Evolutionary conservation across 2,329 filamentous ascomycete genomes (phyloP), one percentile per base, ranked within the genome.

Genomic region (Pseudogymnoascus sp.): DNA sequence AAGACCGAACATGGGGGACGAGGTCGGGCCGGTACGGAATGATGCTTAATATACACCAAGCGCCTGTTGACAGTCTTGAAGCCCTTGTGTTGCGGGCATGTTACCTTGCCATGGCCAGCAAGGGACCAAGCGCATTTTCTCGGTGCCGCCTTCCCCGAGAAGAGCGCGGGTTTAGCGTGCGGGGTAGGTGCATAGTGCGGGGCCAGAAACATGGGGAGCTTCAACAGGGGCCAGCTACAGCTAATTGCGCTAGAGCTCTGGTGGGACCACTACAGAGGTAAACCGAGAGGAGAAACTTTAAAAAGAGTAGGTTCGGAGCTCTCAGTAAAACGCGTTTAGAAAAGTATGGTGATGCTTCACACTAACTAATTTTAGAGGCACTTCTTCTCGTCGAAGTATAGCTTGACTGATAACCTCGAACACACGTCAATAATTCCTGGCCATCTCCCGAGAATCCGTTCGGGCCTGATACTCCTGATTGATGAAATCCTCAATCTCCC

Each of bases 401-500:
- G 43, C 14, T 28, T 15, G n/a, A 18, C 6, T 9, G 25, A 11
- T 28, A 47, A 47, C 7, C 15, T n/a, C 2, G n/a, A 14, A 14
- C 11, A 18, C 8, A 33, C 4, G 30, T 53, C 9, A 53, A 53
- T 53, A 53, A 53, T 53, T 53, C n/a, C 47, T 53, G 9, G 28
- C 15, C 47, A 53, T 53, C 47, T 53, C 47, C 9, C 4, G 47
- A 53, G 47, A 53, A 53, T 53, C 47, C 7, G n/a, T 18, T 33
- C n/a, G 47, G 14, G 47, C 47, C 47, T 62, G 50, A 61, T 74
- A 75, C 1, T 70, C 70, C 50, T 75, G 68, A 36, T 71, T 70
- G 6, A 78, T 78, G 15, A 77, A 76, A 3, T 68, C 69, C 59
- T 77, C 74, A 0, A 76, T 74, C 58, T 78, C 76, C 1, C 71